Conservation (phyloP, 192 early-diverging fungal genomes). For the Coemansia sp. region DNA sequence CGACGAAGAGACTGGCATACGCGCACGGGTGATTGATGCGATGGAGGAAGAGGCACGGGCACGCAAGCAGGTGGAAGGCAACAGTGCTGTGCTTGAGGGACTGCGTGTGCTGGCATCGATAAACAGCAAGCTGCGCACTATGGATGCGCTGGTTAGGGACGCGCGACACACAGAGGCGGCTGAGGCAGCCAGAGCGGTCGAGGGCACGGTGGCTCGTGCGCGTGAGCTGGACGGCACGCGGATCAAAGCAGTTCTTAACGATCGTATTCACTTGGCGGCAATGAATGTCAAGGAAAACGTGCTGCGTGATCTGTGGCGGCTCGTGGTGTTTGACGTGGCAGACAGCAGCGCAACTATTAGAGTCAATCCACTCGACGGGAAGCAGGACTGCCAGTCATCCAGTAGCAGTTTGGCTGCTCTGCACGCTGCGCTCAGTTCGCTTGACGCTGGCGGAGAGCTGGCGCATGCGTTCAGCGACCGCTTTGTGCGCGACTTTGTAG, state of each 20-base stretch:
- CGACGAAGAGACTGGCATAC: constrained; percentile 27
- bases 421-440: constrained; percentile 23
- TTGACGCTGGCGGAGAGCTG: constrained; percentile 7
- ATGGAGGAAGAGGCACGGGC: constrained; percentile 1
- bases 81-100: constrained; percentile 11
- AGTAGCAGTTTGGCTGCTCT: background rate
- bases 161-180: constrained; percentile 13
- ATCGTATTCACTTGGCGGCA: constrained; percentile 13
- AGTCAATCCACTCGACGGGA: background rate
- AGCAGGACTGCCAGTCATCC: background rate
- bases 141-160: constrained; percentile 14
- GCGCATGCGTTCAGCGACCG: constrained; percentile 5
- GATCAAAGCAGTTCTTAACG: constrained; percentile 4
- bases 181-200: constrained; percentile 3
- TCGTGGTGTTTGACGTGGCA: constrained; percentile 6
- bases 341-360: background rate
- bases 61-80: constrained; percentile 4
- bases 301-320: background rate
- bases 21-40: constrained; percentile 21
- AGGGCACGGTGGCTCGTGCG: background rate
- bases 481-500: constrained; percentile 17
- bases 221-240: constrained; percentile 15
- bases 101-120: constrained; percentile 16
- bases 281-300: constrained; percentile 21
- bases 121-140: background rate